These are phyloP conservation scores for Aureobasidium sp. DNA, from an alignment of 2,329 filamentous ascomycete genomes.

Conservation along the genomic window DNA sequence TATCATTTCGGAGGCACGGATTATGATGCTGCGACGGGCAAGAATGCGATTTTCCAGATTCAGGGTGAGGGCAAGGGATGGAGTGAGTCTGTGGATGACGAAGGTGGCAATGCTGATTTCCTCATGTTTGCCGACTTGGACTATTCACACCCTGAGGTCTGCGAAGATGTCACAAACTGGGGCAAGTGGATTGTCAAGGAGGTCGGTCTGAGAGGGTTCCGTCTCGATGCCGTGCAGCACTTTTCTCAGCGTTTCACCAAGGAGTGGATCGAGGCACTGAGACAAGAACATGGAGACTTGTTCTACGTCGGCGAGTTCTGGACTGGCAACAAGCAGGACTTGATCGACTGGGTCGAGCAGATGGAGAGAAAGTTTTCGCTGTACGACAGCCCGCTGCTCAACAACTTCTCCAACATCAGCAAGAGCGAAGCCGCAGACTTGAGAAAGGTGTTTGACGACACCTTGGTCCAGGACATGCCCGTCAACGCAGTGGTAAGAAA, in stretches of 20 bases:
- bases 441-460: constrained; percentile 53
- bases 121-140: constrained; percentile 65
- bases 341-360: constrained; percentile 48
- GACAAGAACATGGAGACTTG: constrained; percentile 39
- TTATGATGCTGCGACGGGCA: constrained; percentile 49
- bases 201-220: constrained; percentile 54
- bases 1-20: constrained; percentile 60
- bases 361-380: constrained; percentile 35
- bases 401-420: constrained; percentile 54
- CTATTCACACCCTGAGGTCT: constrained; percentile 55
- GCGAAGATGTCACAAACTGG: constrained; percentile 57
- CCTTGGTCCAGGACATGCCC: constrained; percentile 50
- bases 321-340: constrained; percentile 50
- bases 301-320: constrained; percentile 64
- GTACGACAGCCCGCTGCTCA: constrained; percentile 64
- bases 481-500: constrained; percentile 44
- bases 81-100: constrained; percentile 51
- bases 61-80: constrained; percentile 56
- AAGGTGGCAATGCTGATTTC: constrained; percentile 59
- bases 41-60: constrained; percentile 57
- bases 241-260: constrained; percentile 58
- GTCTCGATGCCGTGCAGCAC: constrained; percentile 64
- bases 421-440: constrained; percentile 40
- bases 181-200: constrained; percentile 56
- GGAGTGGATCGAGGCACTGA: constrained; percentile 52